Evolutionary conservation across 441 rosid genomes (phyloP), one percentile per base, ranked within the genome.

Genomic region (Pelargonium citronellum): DNA sequence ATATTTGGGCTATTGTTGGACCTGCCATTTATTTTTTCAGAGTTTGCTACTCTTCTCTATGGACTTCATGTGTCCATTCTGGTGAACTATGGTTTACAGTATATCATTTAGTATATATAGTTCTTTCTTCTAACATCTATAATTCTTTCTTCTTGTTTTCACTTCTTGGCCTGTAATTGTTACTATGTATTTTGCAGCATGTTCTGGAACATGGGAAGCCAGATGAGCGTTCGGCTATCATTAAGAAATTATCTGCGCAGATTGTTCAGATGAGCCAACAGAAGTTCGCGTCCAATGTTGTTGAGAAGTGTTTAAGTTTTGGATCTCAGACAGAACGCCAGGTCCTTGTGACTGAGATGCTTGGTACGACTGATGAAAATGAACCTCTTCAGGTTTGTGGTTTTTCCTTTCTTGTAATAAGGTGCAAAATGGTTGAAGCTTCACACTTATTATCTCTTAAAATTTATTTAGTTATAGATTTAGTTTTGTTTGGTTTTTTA

Each of bases 201-300:
- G 91, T 91, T 0, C 79, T 91, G 81, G 93, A 91, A 87, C 93
- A 87, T 57, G 97, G 97, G 67, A 89, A 89, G 68, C 87, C 93
- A 58, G 85, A 87, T 62, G 97, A 91, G 73, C 88, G 95, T 1
- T 86, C 97, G 24, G 75, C 87, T 37, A 89, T 91, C 49, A 89
- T 91, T 61, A 84, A 84, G 70, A 95, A 89, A 67, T 75, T 91
- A 78, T 89, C 97, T 5, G 95, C 95, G 69, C 88, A 85, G 79
- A 91, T 91, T 51, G 97, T 91, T 73, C 87, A 82, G 81, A 91
- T 91, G 95, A 91, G 97, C 84, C 97, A 89, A 76, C 97, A 91
- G 81, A 91, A 91, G 81, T 91, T 91, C 71, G 97, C 95, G 0
- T 91, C 97, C 0, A 91, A 91, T 60, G 97, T 91, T 57, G 93